Evolutionary conservation across 192 early-diverging fungal genomes (phyloP).

Genomic region (Globomyces pollinis-pini): DNA sequence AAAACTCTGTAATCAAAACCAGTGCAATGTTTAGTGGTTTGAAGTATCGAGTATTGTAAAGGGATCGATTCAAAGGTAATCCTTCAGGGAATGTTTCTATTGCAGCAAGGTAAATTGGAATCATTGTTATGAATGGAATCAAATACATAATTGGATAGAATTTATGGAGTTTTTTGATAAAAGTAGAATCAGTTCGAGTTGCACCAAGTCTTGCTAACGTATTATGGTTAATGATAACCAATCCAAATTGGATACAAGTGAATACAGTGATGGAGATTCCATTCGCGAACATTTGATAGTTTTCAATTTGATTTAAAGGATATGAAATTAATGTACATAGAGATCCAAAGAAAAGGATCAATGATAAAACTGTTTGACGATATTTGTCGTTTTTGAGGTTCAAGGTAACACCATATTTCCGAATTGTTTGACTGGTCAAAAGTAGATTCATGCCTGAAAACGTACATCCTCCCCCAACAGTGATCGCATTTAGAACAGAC

Average conservation of each 20-base stretch:
- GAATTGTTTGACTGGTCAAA: background rate
- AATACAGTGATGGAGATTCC: background rate
- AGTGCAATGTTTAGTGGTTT: slow-evolving; percentile 1
- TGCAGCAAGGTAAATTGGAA: slow-evolving; percentile 7
- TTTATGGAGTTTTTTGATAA: background rate
- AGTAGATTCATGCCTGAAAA: background rate
- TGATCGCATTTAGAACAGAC: background rate
- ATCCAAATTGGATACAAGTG: background rate
- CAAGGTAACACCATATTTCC: background rate
- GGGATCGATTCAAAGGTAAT: background rate
- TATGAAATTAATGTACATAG: background rate
- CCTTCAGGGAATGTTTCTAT: background rate
- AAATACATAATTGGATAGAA: background rate
- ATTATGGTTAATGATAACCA: slow-evolving; percentile 13
- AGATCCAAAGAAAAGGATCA: background rate
- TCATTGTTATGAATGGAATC: background rate
- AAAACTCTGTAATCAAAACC: background rate
- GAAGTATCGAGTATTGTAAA: background rate
- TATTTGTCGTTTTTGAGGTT: slow-evolving; percentile 1
- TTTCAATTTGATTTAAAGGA: slow-evolving; percentile 2
- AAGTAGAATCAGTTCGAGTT: background rate
- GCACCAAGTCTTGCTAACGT: background rate
- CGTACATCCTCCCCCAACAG: background rate
- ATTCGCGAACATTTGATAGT: background rate
- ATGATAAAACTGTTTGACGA: background rate